Evolutionary conservation across 2,329 filamentous ascomycete species (phyloP).

Genomic region (Talaromyces marneffei): DNA sequence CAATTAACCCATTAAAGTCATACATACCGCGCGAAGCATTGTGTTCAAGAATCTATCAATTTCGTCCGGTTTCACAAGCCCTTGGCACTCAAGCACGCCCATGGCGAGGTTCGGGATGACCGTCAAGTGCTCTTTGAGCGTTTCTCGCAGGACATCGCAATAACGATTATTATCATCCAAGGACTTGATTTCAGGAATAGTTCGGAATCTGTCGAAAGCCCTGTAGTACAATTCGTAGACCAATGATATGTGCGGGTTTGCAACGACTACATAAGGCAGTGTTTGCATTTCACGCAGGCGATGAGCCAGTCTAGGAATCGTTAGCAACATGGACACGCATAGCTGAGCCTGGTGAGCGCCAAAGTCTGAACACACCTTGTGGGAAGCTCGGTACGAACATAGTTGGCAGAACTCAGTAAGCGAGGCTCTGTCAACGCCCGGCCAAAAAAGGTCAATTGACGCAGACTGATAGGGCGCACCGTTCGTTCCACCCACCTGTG

Average conservation of each 20-base stretch:
- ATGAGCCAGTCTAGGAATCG: conserved; percentile 66
- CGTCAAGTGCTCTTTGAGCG: conserved; percentile 78
- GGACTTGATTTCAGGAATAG: conserved; percentile 73
- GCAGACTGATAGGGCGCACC: conserved; percentile 88
- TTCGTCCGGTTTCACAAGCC: conserved; percentile 70
- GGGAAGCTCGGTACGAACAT: conserved; percentile 90
- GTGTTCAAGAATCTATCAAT: conserved; percentile 96
- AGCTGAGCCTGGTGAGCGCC: neutral
- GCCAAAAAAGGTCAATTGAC: conserved; percentile 95
- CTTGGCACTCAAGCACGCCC: conserved; percentile 85
- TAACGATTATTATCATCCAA: conserved; percentile 85
- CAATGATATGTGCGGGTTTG: conserved; percentile 87
- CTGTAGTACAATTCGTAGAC: conserved; percentile 96
- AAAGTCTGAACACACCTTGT: conserved; percentile 55
- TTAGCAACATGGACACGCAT: conserved; percentile 6
- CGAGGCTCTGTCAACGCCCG: conserved; percentile 84
- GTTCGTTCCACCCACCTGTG: conserved; percentile 85
- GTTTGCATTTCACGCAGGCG: conserved; percentile 96
- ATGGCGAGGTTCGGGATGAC: conserved; percentile 93
- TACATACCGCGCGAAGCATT: conserved; percentile 71
- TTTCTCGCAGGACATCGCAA: conserved; percentile 72
- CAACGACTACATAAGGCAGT: conserved; percentile 89
- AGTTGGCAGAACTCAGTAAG: conserved; percentile 91
- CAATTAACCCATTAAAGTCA: neutral
- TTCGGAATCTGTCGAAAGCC: conserved; percentile 88